A percentile compares a stretch with the other conserved stretches of the same genome.
Evolutionary conservation across 768 basidiomycete species (phyloP).

Genomic region (Dentipellis sp.): DNA sequence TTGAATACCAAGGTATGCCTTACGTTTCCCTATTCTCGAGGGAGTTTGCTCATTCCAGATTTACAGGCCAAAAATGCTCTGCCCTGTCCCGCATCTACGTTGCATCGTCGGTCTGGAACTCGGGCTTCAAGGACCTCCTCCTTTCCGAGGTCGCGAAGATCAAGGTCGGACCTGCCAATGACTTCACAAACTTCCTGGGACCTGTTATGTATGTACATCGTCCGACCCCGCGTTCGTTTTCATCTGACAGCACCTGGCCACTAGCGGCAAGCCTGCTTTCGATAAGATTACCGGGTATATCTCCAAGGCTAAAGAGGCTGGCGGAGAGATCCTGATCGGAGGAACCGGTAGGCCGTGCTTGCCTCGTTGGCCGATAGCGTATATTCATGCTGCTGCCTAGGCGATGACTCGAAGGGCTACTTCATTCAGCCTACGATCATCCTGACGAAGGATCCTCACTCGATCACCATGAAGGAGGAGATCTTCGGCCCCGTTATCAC

Average conservation of each 20-base stretch:
- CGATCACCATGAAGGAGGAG: slow-evolving; percentile 87
- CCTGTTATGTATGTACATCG: slow-evolving; percentile 73
- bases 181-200: slow-evolving; percentile 86
- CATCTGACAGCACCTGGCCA: neutral
- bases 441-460: slow-evolving; percentile 81
- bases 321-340: slow-evolving; percentile 85
- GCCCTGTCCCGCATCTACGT: slow-evolving; percentile 90
- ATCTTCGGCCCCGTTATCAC: slow-evolving; percentile 96
- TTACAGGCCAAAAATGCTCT: slow-evolving; percentile 88
- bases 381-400: slow-evolving; percentile 25
- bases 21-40: neutral
- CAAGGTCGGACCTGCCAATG: slow-evolving; percentile 67
- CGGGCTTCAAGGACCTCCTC: slow-evolving; percentile 77
- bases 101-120: slow-evolving; percentile 75
- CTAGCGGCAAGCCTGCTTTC: slow-evolving; percentile 75
- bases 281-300: slow-evolving; percentile 83
- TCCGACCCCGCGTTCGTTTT: neutral
- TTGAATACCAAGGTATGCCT: slow-evolving; percentile 82
- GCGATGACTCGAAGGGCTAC: slow-evolving; percentile 86
- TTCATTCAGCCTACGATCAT: slow-evolving; percentile 94
- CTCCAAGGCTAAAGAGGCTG: slow-evolving; percentile 76
- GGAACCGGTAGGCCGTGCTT: slow-evolving; percentile 50
- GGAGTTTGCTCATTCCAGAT: neutral
- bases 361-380: neutral
- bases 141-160: slow-evolving; percentile 74